phyloP scores from a whole-genome alignment of 495 filamentous ascomycete genomes.

The Penicillium goetzii region DNA sequence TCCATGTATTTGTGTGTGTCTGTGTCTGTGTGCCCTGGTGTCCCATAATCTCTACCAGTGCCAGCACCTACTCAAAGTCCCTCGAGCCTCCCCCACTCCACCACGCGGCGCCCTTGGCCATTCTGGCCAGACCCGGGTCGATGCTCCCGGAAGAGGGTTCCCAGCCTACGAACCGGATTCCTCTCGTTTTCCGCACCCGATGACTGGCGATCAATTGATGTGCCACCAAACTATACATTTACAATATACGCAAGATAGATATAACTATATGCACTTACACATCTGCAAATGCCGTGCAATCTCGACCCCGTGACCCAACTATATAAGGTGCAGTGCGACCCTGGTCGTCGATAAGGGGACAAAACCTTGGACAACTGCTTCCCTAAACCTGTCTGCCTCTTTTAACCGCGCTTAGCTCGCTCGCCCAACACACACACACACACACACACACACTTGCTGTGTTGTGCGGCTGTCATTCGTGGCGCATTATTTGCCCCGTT shows the following conservation, averaged over 20 bases:
- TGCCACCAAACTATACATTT: not conserved
- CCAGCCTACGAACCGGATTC: slow-evolving; percentile 15
- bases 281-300: not conserved
- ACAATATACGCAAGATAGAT: too few species aligned
- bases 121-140: slow-evolving; percentile 29
- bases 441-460: slow-evolving; percentile 11
- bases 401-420: slow-evolving; percentile 25
- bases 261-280: not conserved
- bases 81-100: slow-evolving; percentile 9
- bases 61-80: not conserved
- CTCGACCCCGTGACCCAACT: not conserved
- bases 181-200: not conserved
- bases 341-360: not conserved
- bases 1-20: not conserved
- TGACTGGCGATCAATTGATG: not conserved
- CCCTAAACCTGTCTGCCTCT: not conserved
- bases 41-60: not conserved
- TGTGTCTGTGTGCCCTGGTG: slow-evolving; percentile 2
- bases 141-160: slow-evolving; percentile 36
- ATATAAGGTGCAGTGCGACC: not conserved
- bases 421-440: not conserved
- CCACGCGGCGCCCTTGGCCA: slow-evolving; percentile 26
- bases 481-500: slow-evolving; percentile 11
- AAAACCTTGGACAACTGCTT: not conserved
- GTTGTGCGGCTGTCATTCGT: slow-evolving; percentile 26